Percentiles rank a stretch among this genome's conserved stretches.
These are phyloP conservation scores for Trypanosoma vivax DNA, from an alignment of 208 protist genomes.

Conservation along the genomic window DNA sequence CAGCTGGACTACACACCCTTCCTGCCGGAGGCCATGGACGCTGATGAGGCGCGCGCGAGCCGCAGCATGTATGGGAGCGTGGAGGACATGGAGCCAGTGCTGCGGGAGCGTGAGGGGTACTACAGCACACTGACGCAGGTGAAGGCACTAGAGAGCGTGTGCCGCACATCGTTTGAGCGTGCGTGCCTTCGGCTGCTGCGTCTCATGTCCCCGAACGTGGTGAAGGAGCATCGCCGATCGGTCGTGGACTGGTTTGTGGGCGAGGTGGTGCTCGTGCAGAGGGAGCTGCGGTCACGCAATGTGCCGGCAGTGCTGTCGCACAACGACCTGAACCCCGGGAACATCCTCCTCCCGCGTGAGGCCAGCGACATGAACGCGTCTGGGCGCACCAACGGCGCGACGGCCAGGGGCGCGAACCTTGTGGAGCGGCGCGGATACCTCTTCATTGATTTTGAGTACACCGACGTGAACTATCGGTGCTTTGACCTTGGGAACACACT, in stretches of 20 bases:
- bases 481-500: constrained; percentile 80
- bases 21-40: constrained; percentile 55
- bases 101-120: constrained; percentile 29
- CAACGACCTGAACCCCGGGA: constrained; percentile 81
- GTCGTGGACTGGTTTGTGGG: constrained; percentile 40
- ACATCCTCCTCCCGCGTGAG: constrained; percentile 56
- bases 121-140: constrained; percentile 23
- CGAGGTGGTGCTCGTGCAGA: constrained; percentile 51
- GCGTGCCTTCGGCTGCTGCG: constrained; percentile 63
- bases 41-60: constrained; percentile 17
- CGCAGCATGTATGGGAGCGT: background rate
- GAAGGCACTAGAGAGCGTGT: constrained; percentile 68
- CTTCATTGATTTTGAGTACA: constrained; percentile 86
- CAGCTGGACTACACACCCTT: constrained; percentile 38
- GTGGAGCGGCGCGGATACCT: constrained; percentile 68
- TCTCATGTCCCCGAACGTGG: constrained; percentile 42
- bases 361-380: background rate
- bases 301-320: constrained; percentile 76
- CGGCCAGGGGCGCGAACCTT: constrained; percentile 55
- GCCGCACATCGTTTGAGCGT: constrained; percentile 75
- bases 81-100: constrained; percentile 5
- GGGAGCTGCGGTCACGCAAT: constrained; percentile 22
- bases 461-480: constrained; percentile 79
- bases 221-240: constrained; percentile 25
- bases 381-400: constrained; percentile 12